Base-by-base conservation (phyloP, 768 basidiomycete species). In the Cystobasidium ongulense region DNA sequence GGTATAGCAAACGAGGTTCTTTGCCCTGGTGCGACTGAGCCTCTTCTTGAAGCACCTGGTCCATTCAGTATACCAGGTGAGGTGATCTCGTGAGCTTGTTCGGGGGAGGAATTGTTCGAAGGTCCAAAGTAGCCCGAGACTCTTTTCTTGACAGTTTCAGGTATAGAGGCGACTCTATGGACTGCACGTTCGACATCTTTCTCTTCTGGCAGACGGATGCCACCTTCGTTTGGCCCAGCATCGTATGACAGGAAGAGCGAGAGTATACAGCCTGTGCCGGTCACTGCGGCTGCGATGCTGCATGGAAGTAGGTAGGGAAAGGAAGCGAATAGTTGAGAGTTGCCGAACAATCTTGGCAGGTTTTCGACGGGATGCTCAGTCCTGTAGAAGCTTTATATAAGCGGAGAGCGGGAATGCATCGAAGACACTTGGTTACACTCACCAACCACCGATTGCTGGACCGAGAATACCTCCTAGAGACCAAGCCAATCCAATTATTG, bases 291-390 rank as follows among this genome's bases (percentile, higher is more conserved):
- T 38, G 92, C 92, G 57, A 94, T 81, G 23, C 84, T 82, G 78
- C 90, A 91, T 0, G 96, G 94, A 18, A 99, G 84, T 43, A 98
- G 85, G 80, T 99, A 99, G 0, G 96, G 96, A 80, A 90, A 92
- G 7, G 83, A 83, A 29, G 86, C 84, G 79, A 97, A 90, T 25
- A 97, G 70, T 25, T 76, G 25, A 10, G 75, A 74, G 35, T 76
- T 82, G 59, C 83, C 85, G 81, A 95, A 95, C 1, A 87, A 80
- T 0, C 83, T 82, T 1, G 94, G 92, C 88, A 91, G 95, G 79
- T 96, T 97, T 57, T 84, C 84, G 0, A 88, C 90, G 11, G 93
- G 93, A 79, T 75, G 79, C 78, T 66, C 75, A n/a, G 63, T 29
- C 43, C 66, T 29, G 27, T 63, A 31, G 54, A 31, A 39, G 39